Base-by-base conservation (phyloP, 805 yeast genomes). In the Candida boleticola region DNA sequence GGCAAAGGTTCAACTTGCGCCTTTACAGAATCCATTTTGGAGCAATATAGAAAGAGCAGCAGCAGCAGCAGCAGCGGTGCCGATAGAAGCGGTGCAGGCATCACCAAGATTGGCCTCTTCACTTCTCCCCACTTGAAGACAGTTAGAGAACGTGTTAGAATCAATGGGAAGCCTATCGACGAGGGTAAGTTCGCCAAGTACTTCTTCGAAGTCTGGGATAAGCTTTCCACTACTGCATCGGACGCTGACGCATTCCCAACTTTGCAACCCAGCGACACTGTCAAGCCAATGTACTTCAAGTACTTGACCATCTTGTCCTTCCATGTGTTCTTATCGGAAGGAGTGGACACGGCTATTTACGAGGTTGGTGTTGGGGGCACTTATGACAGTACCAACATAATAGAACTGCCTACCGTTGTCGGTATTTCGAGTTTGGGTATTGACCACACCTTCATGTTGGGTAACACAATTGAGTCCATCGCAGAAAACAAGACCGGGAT, bases 351-450 rank as follows among this genome's bases (percentile, higher is more conserved):
- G 27, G 97, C 98, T 10, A 83, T 93, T 29, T 89, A 87, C 57
- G 99, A 93, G 61, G 99, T 95, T 23, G 99, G 99, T 18, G 96
- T 93, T 37, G 99, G 99, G 22, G 99, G 99, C 5, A 95, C 87
- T 58, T 89, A 81, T 55, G 99, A 93, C 62, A 88, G 97, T n/a
- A 93, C 99, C 10, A 93, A 93, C 59, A 77, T 93, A 2, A 78
- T 93, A 37, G 80, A 74, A 33, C 66, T 72, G 33, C 98, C 99
- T 16, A 77, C 86, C 0, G 90, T 82, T 1, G 83, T 96, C 36
- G 99, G 95, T 29, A 83, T 93, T 14, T 69, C 93, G 2, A 76
- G 92, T 4, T 65, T 93, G 46, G 99, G 98, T 0, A 84, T 93
- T 34, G 99, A 93, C 61, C 99, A 93, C 61, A 84, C 89, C 0